Evolutionary conservation across 306 rosid genomes (phyloP), one percentile per base, ranked within the genome.

Genomic region (Elaeagnus macrophylla): DNA sequence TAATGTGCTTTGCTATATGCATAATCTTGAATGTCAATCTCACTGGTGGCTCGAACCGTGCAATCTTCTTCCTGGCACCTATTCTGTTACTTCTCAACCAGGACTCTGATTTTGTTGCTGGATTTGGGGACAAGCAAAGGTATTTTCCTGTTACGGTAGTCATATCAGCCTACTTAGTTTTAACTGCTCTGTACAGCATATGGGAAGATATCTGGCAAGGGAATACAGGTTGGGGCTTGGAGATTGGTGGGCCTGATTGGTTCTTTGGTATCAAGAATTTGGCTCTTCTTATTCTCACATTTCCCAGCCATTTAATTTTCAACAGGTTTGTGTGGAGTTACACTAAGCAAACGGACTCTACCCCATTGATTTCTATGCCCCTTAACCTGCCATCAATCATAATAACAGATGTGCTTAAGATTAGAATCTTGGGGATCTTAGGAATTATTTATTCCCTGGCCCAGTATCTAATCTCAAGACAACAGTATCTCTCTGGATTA

Each of bases 201-300:
- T 83, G 83, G 77, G 96, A 84, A 77, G 94, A 93, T 46, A 80
- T 82, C 63, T 93, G 96, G 96, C 86, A 87, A 52, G 96, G 96
- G 56, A 88, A 93, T 57, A 77, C 71, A 6, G 95, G 99, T 61
- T 87, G 99, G 99, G 99, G 94, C 20, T 81, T 91, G 64, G 93
- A 91, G 66, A 91, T 93, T 7, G 99, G 96, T 39, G 99, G 99
- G 51, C 94, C 99, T 8, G 99, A 93, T 77, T 93, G 99, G 99
- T 74, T 85, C 46, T 93, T 84, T 68, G 86, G 79, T 2, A 87
- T 93, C 55, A 93, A 93, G 85, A 93, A 93, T 69, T 70, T 93
- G 80, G 96, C 99, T 10, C 96, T 93, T 56, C 99, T 93, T n/a
- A 44, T 87, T 64, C 89, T 87, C 48, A 93, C 99, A 0, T 80